Evolutionary conservation across 1,284 basidiomycete species (phyloP), one percentile per base, ranked within the genome.

Genomic region (Mycena citricolor): DNA sequence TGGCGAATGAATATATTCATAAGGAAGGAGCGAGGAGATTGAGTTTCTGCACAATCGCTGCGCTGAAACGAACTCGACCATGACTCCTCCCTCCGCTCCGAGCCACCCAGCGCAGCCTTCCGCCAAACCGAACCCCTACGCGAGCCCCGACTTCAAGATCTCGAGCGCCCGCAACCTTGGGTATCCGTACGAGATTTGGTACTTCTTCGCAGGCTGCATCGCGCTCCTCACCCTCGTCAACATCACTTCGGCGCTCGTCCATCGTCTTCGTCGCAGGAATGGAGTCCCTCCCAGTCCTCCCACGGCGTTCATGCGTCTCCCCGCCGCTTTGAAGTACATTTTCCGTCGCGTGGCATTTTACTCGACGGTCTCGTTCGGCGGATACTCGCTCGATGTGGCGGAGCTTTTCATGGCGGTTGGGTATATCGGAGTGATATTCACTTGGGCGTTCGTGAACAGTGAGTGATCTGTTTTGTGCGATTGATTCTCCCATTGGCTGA

Each of bases 291-390:
- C 17, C 19, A 5, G 8, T 1, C 36, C 4, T n/a, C 25, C 13
- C 17, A 16, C 16, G 16, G 38, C 12, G 43, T 40, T 61, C n/a
- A 45, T 58, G 17, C 61, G 63, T 20, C 39, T 70, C 3, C 69
- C 68, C 1, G 29, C 60, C 6, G 66, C 64, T 1, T 19, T 59
- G 12, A 46, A 68, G 40, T 72, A 72, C 34, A 37, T 54, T 13
- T 71, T 65, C 44, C 65, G 73, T 2, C 63, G 71, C 5, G 29
- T 68, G 29, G 64, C 65, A 4, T 75, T 70, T 51, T 66, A 73
- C n/a, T 65, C 59, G 49, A 66, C 65, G 2, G 34, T 76, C 31
- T 32, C 39, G 13, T 46, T 70, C 4, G 36, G 54, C n/a, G 51
- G 55, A 10, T 69, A 65, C 49, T 61, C 61, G 13, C 53, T 73